phyloP scores from a whole-genome alignment of 1,139 yeast genomes.

The Taphrina betulina region DNA sequence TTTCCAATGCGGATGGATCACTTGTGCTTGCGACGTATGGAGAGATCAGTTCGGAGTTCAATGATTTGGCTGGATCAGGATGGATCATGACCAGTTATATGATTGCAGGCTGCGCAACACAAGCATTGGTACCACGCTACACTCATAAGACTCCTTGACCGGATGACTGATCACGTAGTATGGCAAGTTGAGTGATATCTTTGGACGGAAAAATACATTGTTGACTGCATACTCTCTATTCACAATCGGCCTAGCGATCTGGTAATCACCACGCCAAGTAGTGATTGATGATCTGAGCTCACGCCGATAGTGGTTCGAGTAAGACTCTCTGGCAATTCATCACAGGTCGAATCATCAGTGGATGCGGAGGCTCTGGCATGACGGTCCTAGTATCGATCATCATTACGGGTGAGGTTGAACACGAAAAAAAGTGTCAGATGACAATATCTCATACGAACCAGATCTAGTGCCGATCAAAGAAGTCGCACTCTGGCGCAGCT shows the following conservation, averaged over 20 bases:
- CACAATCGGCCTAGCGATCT: constrained; percentile 44
- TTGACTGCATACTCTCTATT: constrained; percentile 55
- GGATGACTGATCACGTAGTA: too few relatives aligned
- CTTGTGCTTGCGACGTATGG: constrained; percentile 22
- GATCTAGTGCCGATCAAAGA: constrained; percentile 18
- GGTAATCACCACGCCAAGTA: background rate
- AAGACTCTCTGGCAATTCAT: constrained; percentile 45
- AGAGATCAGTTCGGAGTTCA: constrained; percentile 10
- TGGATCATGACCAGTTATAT: constrained; percentile 20
- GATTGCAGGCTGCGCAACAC: constrained; percentile 17
- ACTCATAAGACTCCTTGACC: too few relatives aligned
- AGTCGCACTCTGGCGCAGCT: constrained; percentile 25
- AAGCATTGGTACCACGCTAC: constrained; percentile 42
- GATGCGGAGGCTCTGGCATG: constrained; percentile 69
- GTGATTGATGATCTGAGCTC: too few relatives aligned
- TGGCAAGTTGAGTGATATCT: constrained; percentile 63
- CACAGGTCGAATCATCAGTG: constrained; percentile 66
- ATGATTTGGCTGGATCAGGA: background rate
- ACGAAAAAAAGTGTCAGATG: background rate
- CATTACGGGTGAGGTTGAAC: constrained; percentile 38
- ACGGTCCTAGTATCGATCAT: constrained; percentile 59
- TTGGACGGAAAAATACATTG: constrained; percentile 58
- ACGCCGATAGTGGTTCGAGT: background rate
- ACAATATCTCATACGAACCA: background rate
- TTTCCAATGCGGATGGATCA: constrained; percentile 23